Evolutionary conservation across 1,284 basidiomycete species (phyloP).

Genomic region (Rhodotorula glutinis): DNA sequence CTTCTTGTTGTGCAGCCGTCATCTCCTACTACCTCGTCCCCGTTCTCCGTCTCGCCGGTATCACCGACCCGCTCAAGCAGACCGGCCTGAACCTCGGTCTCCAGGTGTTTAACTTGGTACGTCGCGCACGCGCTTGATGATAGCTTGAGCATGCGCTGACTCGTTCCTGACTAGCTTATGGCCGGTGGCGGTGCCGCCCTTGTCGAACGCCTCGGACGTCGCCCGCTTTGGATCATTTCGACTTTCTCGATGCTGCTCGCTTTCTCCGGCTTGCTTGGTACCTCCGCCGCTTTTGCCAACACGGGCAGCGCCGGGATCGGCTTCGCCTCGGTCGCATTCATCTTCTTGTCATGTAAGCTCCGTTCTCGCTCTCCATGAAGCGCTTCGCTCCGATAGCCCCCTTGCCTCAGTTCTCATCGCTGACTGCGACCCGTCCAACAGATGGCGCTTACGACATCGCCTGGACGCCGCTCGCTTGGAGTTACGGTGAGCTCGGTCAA

Average conservation of each 20-base stretch:
- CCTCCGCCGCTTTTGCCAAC: constrained; percentile 54
- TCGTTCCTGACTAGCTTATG: too few relatives aligned
- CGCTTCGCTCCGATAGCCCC: too few relatives aligned
- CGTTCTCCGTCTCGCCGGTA: constrained; percentile 32
- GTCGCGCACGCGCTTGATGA: too few relatives aligned
- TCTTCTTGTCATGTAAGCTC: constrained; percentile 63
- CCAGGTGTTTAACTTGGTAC: constrained; percentile 59
- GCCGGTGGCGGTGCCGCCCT: constrained; percentile 56
- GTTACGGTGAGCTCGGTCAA: constrained; percentile 51
- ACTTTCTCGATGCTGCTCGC: constrained; percentile 65
- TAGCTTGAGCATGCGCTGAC: too few relatives aligned
- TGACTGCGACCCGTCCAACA: constrained; percentile 41
- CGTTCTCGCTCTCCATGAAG: background rate
- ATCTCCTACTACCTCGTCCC: constrained; percentile 26
- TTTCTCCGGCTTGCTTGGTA: constrained; percentile 57
- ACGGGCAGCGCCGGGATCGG: constrained; percentile 50
- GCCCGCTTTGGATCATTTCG: constrained; percentile 62
- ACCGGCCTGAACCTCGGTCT: constrained; percentile 63
- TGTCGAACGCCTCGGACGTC: constrained; percentile 57
- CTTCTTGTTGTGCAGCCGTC: background rate
- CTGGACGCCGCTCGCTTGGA: constrained; percentile 62
- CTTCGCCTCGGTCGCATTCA: constrained; percentile 68
- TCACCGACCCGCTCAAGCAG: constrained; percentile 52
- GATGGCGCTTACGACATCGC: constrained; percentile 51
- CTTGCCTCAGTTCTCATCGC: background rate